Percentiles rank a stretch among this genome's conserved stretches.
Evolutionary conservation across 768 basidiomycete species (phyloP).

Genomic region (Lactarius deliciosus): DNA sequence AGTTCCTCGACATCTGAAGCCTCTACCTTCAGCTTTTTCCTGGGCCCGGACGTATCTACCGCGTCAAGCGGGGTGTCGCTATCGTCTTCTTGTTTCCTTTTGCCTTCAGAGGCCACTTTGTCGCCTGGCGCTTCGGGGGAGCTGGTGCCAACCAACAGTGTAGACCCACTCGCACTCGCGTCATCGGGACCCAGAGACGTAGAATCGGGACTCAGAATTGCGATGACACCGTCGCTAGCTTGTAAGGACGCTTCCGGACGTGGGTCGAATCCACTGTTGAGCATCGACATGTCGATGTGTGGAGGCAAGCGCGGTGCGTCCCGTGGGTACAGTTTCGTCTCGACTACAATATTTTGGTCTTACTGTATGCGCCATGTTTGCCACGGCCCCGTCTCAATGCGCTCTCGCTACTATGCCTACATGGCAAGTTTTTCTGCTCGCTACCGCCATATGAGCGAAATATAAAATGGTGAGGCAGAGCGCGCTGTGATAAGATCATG

Average conservation of each 20-base stretch:
- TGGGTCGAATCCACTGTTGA: not conserved
- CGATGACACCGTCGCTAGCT: not conserved
- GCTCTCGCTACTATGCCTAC: no score
- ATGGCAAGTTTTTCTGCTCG: no score
- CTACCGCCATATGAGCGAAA: no score
- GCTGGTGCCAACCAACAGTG: slow-evolving; percentile 4
- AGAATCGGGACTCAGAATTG: not conserved
- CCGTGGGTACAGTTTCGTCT: no score
- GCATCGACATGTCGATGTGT: slow-evolving; percentile 2
- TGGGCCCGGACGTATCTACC: not conserved
- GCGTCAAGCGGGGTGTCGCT: not conserved
- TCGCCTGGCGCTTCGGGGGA: not conserved
- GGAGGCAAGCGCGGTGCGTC: not conserved
- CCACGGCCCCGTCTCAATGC: no score
- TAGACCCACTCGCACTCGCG: not conserved
- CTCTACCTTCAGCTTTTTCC: slow-evolving; percentile 14
- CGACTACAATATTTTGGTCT: no score
- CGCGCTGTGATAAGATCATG: not conserved
- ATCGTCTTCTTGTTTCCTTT: slow-evolving; percentile 18
- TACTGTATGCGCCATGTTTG: no score
- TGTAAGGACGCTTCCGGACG: not conserved
- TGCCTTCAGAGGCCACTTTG: slow-evolving; percentile 6
- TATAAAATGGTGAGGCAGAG: not conserved
- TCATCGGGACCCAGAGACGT: not conserved
- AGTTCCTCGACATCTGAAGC: not conserved